Conservation (phyloP, 257 asterid species). For the Galeopsis tetrahit region DNA sequence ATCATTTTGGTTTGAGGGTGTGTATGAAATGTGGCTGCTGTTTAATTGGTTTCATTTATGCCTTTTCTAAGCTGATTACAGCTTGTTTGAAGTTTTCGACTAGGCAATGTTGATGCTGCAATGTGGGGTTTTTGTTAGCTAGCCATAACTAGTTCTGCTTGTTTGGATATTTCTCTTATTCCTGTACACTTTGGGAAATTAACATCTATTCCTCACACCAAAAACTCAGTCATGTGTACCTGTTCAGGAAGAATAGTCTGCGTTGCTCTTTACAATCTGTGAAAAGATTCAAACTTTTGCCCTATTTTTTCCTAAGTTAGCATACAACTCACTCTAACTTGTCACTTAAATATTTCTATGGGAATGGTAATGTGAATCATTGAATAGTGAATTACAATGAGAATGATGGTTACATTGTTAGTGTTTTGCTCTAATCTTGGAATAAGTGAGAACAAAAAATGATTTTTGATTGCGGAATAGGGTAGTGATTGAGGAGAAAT, state of each 20-base stretch:
- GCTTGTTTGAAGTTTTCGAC: slow-evolving; percentile 3
- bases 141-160: not conserved
- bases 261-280: not conserved
- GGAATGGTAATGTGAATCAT: too few relatives aligned
- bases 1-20: slow-evolving; percentile 28
- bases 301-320: not conserved
- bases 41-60: not conserved
- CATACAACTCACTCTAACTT: not conserved
- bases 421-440: too few relatives aligned
- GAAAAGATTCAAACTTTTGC: not conserved
- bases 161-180: slow-evolving; percentile 8
- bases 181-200: not conserved
- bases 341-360: not conserved
- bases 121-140: not conserved
- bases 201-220: not conserved
- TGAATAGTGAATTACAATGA: too few relatives aligned
- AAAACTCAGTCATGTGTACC: not conserved
- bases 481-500: too few relatives aligned
- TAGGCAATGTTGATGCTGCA: slow-evolving; percentile 13
- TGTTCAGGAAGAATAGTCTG: not conserved
- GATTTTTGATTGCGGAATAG: too few relatives aligned
- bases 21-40: not conserved
- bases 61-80: slow-evolving; percentile 9
- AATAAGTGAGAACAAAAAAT: too few relatives aligned
- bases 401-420: too few relatives aligned